A percentile compares a stretch with the other conserved stretches of the same genome.
phyloP scores from a whole-genome alignment of 495 filamentous ascomycete species.

The Penicillium diatomitis region DNA sequence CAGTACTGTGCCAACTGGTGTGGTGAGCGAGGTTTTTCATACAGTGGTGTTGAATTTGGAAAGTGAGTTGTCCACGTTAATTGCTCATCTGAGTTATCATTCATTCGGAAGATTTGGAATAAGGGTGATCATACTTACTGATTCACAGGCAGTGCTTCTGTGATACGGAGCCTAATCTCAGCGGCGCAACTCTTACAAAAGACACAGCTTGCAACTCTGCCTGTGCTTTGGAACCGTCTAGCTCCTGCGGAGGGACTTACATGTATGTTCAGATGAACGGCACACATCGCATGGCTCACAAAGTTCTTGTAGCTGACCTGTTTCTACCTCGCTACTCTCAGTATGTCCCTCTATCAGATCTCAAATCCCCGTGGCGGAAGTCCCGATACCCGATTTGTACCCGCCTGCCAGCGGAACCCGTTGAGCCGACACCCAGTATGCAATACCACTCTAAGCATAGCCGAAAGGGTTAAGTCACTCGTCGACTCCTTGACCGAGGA shows the following conservation, averaged over 20 bases:
- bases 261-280: background rate
- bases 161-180: background rate
- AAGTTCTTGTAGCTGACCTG: background rate
- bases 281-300: background rate
- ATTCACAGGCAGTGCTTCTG: background rate
- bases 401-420: background rate
- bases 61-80: background rate
- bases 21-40: constrained; percentile 4
- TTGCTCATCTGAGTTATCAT: background rate
- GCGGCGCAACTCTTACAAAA: background rate
- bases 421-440: background rate
- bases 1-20: constrained; percentile 8
- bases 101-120: no score
- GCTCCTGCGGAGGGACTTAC: background rate
- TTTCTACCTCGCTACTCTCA: background rate
- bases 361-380: background rate
- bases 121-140: background rate
- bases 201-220: background rate
- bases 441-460: background rate
- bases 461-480: background rate
- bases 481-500: constrained; percentile 1
- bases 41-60: constrained; percentile 6
- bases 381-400: background rate
- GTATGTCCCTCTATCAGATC: background rate
- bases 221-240: background rate